Base-by-base conservation (phyloP, 1,139 yeast species). In the Candida buenavistaensis region DNA sequence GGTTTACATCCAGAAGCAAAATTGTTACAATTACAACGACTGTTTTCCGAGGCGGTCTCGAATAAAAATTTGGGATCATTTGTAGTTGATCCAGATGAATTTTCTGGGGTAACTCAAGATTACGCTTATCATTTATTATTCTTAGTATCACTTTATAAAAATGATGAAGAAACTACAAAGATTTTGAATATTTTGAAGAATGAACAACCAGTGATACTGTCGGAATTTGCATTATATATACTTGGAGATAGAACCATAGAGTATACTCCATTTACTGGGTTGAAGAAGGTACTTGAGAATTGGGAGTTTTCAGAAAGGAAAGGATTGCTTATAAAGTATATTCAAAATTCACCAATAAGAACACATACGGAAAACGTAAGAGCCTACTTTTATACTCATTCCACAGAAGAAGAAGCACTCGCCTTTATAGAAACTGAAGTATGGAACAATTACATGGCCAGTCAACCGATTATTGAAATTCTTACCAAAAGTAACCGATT, bases 311-410 rank as follows among this genome's bases (percentile, higher is more conserved):
- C 30, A 23, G 31, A 30, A 14, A 30, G 33, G 10, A 28, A 23
- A 1, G 44, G 31, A 20, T 40, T 25, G 33, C 43, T 14, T 47
- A 47, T 24, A 37, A 47, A 19, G 44, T 58, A 19, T 48, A 53
- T 39, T 4, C 28, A 13, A 16, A 10, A 21, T 10, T 13, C 41
- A 9, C 17, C 28, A 2, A 26, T 32, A 8, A 11, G 21, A 4
- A 29, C 33, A 11, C 10, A 35, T 22, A 33, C 37, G 3, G 1
- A 11, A 6, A 31, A 33, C 3, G 13, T 36, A 8, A 27, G 40
- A 26, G 4, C 16, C 10, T 33, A 32, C 20, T 35, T 20, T 26
- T 43, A 37, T 32, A 12, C 15, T 2, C 12, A 32, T 3, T 25
- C 28, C 6, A 8, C 35, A 3, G 40, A 33, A 5, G 26, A 19